phyloP scores from a whole-genome alignment of 1,139 yeast species.

The Wickerhamomyces sp. region DNA sequence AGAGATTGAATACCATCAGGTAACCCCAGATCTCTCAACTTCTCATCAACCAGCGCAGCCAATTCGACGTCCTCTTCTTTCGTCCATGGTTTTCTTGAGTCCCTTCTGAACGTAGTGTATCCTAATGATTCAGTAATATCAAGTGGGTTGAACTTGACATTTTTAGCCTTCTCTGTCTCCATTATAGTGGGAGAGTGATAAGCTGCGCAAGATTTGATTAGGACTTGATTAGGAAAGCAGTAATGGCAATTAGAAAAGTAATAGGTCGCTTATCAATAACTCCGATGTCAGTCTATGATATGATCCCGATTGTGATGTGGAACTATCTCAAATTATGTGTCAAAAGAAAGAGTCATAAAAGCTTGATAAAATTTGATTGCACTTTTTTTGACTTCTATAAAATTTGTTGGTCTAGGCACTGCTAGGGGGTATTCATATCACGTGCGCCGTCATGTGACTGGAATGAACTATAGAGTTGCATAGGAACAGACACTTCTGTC shows the following conservation, averaged over 20 bases:
- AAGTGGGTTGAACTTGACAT: constrained; percentile 51
- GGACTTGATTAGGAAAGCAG: background rate
- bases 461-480: too few species aligned
- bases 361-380: too few species aligned
- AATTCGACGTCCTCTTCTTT: constrained; percentile 56
- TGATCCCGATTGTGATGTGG: background rate
- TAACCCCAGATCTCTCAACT: constrained; percentile 27
- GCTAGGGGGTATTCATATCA: background rate
- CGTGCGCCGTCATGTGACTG: background rate
- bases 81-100: constrained; percentile 62
- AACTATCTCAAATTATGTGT: background rate
- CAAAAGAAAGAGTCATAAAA: background rate
- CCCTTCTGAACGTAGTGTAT: constrained; percentile 63
- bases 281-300: background rate
- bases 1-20: constrained; percentile 28
- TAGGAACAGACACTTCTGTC: too few species aligned
- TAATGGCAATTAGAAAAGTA: background rate
- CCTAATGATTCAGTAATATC: constrained; percentile 73
- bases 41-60: constrained; percentile 33
- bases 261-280: background rate
- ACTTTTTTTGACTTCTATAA: background rate
- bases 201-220: too few species aligned
- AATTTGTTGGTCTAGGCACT: background rate
- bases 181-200: background rate
- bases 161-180: constrained; percentile 16